Conservation (phyloP, 1,284 basidiomycete genomes). For the Erythrobasidium hasegawianum region DNA sequence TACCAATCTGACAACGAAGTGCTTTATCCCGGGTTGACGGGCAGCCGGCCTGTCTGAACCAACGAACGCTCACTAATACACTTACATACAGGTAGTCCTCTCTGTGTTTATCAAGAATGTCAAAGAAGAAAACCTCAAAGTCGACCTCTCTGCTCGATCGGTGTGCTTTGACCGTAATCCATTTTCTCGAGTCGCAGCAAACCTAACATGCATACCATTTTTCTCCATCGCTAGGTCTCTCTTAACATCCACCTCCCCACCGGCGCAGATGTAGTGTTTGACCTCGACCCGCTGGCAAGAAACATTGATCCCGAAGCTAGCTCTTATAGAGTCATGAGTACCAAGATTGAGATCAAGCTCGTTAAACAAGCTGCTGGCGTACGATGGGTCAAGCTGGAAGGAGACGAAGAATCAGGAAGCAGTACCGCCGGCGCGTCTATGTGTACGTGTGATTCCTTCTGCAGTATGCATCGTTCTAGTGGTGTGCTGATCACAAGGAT, state of each 20-base stretch:
- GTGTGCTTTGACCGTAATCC: slow-evolving; percentile 12
- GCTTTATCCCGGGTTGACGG: background rate
- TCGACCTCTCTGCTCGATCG: slow-evolving; percentile 36
- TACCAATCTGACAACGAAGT: slow-evolving; percentile 42
- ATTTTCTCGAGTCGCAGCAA: background rate
- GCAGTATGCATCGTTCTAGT: too few species aligned
- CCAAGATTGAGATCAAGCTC: slow-evolving; percentile 75
- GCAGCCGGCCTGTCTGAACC: background rate
- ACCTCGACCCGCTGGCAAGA: slow-evolving; percentile 71
- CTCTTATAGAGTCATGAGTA: slow-evolving; percentile 66
- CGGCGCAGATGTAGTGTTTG: slow-evolving; percentile 43
- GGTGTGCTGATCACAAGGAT: background rate
- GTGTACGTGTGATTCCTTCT: background rate
- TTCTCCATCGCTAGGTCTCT: slow-evolving; percentile 36
- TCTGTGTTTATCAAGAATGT: slow-evolving; percentile 44
- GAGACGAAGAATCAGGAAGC: slow-evolving; percentile 54
- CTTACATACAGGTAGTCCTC: slow-evolving; percentile 37
- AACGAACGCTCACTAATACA: background rate
- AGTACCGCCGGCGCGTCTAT: slow-evolving; percentile 37
- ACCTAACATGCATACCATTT: background rate
- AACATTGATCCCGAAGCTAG: slow-evolving; percentile 66
- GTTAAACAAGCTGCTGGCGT: slow-evolving; percentile 59
- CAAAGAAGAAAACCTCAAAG: slow-evolving; percentile 40
- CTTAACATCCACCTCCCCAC: slow-evolving; percentile 45
- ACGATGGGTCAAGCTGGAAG: slow-evolving; percentile 71